These are phyloP conservation scores for Rhodotorula paludigena DNA, from an alignment of 768 basidiomycete species.

Conservation along the genomic window DNA sequence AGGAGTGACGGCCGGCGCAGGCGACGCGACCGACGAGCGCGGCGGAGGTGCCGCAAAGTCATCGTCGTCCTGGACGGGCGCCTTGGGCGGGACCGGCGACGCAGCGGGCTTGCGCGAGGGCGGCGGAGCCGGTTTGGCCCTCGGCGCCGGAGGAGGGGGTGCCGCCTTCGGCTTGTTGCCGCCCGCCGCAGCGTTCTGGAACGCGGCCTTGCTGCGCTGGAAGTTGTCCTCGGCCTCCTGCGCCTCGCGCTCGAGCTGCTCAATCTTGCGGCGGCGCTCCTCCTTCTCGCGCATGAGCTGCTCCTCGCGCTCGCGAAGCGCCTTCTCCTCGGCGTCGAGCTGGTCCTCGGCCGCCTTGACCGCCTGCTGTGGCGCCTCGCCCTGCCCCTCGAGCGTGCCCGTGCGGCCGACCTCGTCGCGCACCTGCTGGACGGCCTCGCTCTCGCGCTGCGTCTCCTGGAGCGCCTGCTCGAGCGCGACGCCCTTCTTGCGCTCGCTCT, in stretches of 20 bases:
- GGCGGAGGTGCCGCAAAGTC: constrained; percentile 49
- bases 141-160: constrained; percentile 28
- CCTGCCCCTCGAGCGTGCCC: background rate
- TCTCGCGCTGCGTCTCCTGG: constrained; percentile 24
- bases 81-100: constrained; percentile 15
- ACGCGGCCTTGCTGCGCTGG: constrained; percentile 37
- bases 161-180: constrained; percentile 29
- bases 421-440: constrained; percentile 26
- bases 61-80: constrained; percentile 16
- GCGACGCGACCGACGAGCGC: constrained; percentile 42
- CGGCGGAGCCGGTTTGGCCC: constrained; percentile 45
- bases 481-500: constrained; percentile 53
- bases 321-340: constrained; percentile 73
- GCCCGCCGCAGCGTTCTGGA: constrained; percentile 6
- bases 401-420: constrained; percentile 31
- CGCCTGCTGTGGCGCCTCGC: constrained; percentile 39
- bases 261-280: constrained; percentile 57
- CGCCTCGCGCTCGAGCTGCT: constrained; percentile 59
- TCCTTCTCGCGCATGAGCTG: constrained; percentile 66
- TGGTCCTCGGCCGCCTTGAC: constrained; percentile 47
- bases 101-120: constrained; percentile 43
- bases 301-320: constrained; percentile 64
- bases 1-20: constrained; percentile 42
- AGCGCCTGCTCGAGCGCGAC: constrained; percentile 32
- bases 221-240: constrained; percentile 55